A percentile compares a stretch with the other conserved stretches of the same genome.
These are phyloP conservation scores for Gaertneriomyces sp. DNA, from an alignment of 192 early-diverging fungal species.

Conservation along the genomic window DNA sequence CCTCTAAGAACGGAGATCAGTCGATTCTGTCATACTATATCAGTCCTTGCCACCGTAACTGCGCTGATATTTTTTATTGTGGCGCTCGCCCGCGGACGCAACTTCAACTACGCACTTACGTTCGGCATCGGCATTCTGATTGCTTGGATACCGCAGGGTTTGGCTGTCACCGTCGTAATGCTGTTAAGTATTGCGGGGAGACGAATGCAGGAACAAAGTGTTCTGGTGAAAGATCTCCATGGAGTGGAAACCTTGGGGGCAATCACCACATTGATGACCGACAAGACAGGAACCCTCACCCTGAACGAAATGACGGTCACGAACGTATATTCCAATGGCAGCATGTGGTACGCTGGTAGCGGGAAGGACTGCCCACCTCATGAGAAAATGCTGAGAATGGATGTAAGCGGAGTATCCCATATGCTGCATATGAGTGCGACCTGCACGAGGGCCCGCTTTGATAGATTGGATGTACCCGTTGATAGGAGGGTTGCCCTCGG, in stretches of 20 bases:
- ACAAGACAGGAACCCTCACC: conserved; percentile 74
- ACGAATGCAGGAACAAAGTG: conserved; percentile 50
- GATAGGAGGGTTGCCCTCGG: conserved; percentile 48
- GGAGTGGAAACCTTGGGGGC: conserved; percentile 64
- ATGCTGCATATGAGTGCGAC: conserved; percentile 72
- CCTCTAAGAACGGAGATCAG: conserved; percentile 47
- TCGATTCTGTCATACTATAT: conserved; percentile 48
- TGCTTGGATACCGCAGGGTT: conserved; percentile 59
- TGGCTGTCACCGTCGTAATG: conserved; percentile 57
- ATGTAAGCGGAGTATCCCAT: conserved; percentile 56
- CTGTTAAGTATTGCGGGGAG: conserved; percentile 48
- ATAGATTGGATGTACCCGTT: conserved; percentile 21
- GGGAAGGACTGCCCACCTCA: conserved; percentile 10
- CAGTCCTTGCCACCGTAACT: conserved; percentile 41
- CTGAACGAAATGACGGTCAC: conserved; percentile 57
- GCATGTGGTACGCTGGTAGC: conserved; percentile 24
- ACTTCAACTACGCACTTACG: conserved; percentile 39
- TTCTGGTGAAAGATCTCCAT: conserved; percentile 61
- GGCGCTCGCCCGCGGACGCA: conserved; percentile 30
- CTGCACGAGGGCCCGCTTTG: conserved; percentile 51
- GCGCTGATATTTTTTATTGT: conserved; percentile 51
- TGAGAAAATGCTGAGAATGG: conserved; percentile 34
- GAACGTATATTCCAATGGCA: conserved; percentile 38
- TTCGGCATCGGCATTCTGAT: conserved; percentile 60
- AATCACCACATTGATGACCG: conserved; percentile 63